These are phyloP conservation scores for Ogataea ramenticola DNA, from an alignment of 805 yeast genomes.

Conservation along the genomic window DNA sequence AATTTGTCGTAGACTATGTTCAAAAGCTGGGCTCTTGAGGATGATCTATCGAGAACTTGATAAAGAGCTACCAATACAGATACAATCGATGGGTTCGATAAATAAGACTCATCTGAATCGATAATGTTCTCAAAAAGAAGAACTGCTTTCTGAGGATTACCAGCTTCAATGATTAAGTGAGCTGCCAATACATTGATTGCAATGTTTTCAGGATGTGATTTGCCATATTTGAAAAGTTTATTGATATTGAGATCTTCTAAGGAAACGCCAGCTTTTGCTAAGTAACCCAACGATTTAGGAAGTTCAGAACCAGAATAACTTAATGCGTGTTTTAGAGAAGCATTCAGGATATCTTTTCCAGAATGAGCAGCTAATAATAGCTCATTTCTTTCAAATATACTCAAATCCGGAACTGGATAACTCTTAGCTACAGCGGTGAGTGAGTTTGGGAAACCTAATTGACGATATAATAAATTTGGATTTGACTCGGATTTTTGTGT, in stretches of 20 bases:
- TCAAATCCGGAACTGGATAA: conserved; percentile 34
- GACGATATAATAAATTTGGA: conserved; percentile 22
- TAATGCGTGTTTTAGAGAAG: conserved; percentile 11
- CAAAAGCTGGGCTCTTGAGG: conserved; percentile 26
- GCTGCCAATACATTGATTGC: conserved; percentile 27
- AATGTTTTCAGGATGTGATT: conserved; percentile 20
- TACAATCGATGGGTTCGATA: conserved; percentile 38
- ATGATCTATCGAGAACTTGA: conserved; percentile 35
- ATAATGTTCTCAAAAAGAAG: conserved; percentile 28
- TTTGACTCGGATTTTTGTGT: conserved; percentile 5
- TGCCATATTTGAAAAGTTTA: conserved; percentile 28
- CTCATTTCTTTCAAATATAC: conserved; percentile 35
- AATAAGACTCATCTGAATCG: conserved; percentile 2
- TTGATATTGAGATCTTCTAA: conserved; percentile 19
- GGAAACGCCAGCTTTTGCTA: conserved; percentile 13
- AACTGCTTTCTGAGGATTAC: conserved; percentile 28
- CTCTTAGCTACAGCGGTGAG: conserved; percentile 21
- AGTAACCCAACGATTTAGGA: conserved; percentile 16
- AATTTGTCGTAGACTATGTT: conserved; percentile 20
- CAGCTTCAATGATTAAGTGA: conserved; percentile 25
- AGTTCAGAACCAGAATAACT: conserved; percentile 19
- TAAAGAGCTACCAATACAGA: conserved; percentile 43
- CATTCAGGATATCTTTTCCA: conserved; percentile 23
- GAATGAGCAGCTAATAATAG: conserved; percentile 32
- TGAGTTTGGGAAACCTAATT: conserved; percentile 22